A percentile compares a stretch with the other conserved stretches of the same genome.
These are phyloP conservation scores for Asterionellopsis glacialis DNA, from an alignment of 108 stramenopile species.

Conservation along the genomic window DNA sequence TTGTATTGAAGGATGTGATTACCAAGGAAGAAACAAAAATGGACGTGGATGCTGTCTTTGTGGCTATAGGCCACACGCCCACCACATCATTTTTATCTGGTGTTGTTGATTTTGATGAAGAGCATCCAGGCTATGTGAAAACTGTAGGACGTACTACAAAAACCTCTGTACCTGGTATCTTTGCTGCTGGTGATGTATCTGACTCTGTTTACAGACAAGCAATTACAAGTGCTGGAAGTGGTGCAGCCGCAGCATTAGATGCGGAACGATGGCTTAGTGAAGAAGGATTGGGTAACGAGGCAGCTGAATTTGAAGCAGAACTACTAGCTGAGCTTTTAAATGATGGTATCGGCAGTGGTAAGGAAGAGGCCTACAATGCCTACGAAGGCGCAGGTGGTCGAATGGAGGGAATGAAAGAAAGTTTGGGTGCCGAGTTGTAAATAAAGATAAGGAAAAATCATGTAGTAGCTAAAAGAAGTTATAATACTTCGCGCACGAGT, in stretches of 20 bases:
- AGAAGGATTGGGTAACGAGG: constrained; percentile 85
- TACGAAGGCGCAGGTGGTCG: constrained; percentile 81
- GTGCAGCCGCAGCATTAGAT: constrained; percentile 93
- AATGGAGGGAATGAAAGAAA: constrained; percentile 75
- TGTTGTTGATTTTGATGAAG: constrained; percentile 77
- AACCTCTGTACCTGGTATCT: constrained; percentile 89
- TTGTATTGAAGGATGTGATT: constrained; percentile 50
- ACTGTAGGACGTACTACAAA: constrained; percentile 53
- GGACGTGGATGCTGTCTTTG: constrained; percentile 80
- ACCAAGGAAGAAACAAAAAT: constrained; percentile 56
- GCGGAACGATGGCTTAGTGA: constrained; percentile 92
- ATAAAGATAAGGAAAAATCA: too few species aligned
- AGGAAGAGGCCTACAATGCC: constrained; percentile 54
- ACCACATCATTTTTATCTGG: constrained; percentile 80
- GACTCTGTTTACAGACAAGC: constrained; percentile 94
- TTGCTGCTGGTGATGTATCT: constrained; percentile 93
- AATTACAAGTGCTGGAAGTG: constrained; percentile 91
- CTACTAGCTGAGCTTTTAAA: constrained; percentile 74
- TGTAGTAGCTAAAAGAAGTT: too few species aligned
- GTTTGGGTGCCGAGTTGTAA: constrained; percentile 12
- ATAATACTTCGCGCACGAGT: too few species aligned
- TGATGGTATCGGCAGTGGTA: constrained; percentile 20
- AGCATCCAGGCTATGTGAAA: constrained; percentile 79
- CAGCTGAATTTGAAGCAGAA: constrained; percentile 80
- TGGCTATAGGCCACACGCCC: constrained; percentile 95